Base-by-base conservation (phyloP, 2,329 filamentous ascomycete species). In the Alternaria triticimaculans region DNA sequence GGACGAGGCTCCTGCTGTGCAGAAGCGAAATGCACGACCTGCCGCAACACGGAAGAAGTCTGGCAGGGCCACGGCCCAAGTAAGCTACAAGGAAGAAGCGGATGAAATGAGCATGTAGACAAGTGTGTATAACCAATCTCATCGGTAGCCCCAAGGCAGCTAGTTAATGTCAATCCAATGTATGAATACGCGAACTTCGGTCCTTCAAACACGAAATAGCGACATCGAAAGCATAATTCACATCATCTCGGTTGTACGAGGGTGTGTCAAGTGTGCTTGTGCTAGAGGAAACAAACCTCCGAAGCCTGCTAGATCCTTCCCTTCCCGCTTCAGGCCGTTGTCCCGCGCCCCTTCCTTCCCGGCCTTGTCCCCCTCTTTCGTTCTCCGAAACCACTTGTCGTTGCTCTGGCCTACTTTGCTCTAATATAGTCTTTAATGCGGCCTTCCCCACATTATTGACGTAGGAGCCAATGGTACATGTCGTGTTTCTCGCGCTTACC, bases 31-130 rank as follows among this genome's bases (percentile, higher is more conserved):
- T 63, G 68, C 68, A 59, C 67, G 63, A 37, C 63, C 73, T 43
- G 64, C 65, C 41, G 62, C 74, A 43, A 70, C 68, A 58, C 70
- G 74, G 55, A 70, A 74, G 58, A 72, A 73, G 65, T 73, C 75
- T 58, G 70, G 70, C 44, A 72, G 76, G 61, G 60, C 55, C 37
- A 60, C 69, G 58, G 60, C 66, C 44, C 69, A 65, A 55, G 72
- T 80, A 4, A 78, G 73, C 60, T 80, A 80, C 69, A 78, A 77
- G 56, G 77, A 78, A 55, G 76, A 77, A 10, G 70, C 59, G 37
- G 76, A 75, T 23, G 73, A 73, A 55, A 74, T 75, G 70, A 72
- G 61, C 61, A 46, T 67, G 63, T 75, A 70, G 63, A 26, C 30
- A 41, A 53, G 20, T 53, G 18, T 51, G 49, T 14, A 41, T 6